Evolutionary conservation across 306 rosid genomes (phyloP).

Genomic region (Sesbania bispinosa): DNA sequence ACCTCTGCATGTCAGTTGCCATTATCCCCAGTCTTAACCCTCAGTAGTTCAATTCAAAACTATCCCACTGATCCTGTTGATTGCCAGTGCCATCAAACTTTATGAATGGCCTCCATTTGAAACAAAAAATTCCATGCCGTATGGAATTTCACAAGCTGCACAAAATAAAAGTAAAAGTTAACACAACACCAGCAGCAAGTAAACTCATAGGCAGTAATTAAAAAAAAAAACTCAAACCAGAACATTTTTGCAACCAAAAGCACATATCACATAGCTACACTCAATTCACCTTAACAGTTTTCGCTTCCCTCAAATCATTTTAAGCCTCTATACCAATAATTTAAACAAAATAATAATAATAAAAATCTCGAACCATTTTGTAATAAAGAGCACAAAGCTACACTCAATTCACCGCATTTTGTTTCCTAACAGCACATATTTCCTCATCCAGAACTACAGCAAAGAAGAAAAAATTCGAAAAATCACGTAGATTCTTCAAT

Average conservation of each 20-base stretch:
- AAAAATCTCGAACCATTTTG: not conserved
- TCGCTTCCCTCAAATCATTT: not conserved
- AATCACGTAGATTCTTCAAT: not conserved
- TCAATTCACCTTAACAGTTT: not conserved
- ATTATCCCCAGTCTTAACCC: conserved; percentile 40
- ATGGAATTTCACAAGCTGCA: conserved; percentile 27
- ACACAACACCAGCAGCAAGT: not conserved
- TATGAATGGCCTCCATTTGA: conserved; percentile 2
- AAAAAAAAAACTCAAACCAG: not conserved
- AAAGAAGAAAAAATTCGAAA: not conserved
- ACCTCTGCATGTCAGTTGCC: conserved; percentile 76
- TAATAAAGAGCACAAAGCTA: not conserved
- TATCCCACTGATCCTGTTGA: conserved; percentile 11
- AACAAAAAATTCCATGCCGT: conserved; percentile 2
- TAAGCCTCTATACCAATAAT: not conserved
- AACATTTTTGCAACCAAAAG: not conserved
- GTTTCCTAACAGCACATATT: not conserved
- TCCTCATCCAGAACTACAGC: not conserved
- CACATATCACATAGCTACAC: not conserved
- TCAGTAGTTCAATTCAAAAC: conserved; percentile 11
- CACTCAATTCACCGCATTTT: not conserved
- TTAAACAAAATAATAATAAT: not conserved
- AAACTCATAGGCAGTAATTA: no score
- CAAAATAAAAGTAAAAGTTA: conserved; percentile 6
- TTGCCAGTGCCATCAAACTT: conserved; percentile 23